These are phyloP conservation scores for Boletus insuetus DNA, from an alignment of 768 basidiomycete genomes.

Conservation along the genomic window DNA sequence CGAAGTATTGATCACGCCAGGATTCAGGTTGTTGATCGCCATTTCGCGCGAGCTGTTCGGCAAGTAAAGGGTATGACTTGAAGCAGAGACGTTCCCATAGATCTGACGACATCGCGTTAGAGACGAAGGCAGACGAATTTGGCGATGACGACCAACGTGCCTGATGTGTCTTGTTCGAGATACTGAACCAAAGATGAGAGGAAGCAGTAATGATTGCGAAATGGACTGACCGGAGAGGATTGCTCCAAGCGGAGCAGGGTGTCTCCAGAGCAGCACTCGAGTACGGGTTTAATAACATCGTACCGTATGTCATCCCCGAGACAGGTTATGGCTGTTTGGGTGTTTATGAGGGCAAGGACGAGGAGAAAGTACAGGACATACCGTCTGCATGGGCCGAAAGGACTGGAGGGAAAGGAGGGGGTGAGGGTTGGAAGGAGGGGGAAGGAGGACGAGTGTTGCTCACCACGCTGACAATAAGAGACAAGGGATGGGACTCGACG, in stretches of 20 bases:
- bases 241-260: slow-evolving; percentile 68
- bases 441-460: slow-evolving; percentile 19
- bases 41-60: slow-evolving; percentile 44
- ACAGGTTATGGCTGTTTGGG: slow-evolving; percentile 53
- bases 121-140: neutral
- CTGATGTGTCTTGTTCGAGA: slow-evolving; percentile 53
- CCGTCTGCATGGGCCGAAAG: slow-evolving; percentile 60
- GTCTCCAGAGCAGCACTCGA: slow-evolving; percentile 70
- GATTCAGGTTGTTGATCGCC: slow-evolving; percentile 48
- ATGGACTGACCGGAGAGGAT: slow-evolving; percentile 58
- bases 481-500: slow-evolving; percentile 62
- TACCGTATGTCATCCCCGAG: slow-evolving; percentile 62
- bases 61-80: slow-evolving; percentile 53
- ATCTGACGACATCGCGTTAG: slow-evolving; percentile 38
- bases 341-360: slow-evolving; percentile 1
- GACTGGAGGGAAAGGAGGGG: slow-evolving; percentile 37
- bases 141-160: slow-evolving; percentile 30
- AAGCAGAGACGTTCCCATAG: slow-evolving; percentile 68
- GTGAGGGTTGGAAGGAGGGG: slow-evolving; percentile 10
- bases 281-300: slow-evolving; percentile 66
- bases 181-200: slow-evolving; percentile 38
- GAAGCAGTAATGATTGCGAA: slow-evolving; percentile 3
- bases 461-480: slow-evolving; percentile 71
- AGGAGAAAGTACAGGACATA: slow-evolving; percentile 32
- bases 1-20: slow-evolving; percentile 71